A percentile compares a stretch with the other conserved stretches of the same genome.
Evolutionary conservation across 2,329 filamentous ascomycete species (phyloP).

Genomic region (Hypoxylon sp.): DNA sequence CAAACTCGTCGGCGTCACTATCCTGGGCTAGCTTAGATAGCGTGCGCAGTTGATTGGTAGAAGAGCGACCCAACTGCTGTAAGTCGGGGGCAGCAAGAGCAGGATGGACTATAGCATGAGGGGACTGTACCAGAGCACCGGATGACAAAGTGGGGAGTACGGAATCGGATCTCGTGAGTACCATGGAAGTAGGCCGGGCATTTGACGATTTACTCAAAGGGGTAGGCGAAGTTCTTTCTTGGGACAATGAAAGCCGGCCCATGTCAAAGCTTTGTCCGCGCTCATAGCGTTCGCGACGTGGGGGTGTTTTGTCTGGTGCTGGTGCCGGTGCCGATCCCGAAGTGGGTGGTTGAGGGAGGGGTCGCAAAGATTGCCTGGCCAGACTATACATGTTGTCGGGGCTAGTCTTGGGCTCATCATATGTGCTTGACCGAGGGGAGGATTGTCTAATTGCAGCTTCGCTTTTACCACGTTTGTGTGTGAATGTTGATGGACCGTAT

Average conservation of each 20-base stretch:
- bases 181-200: constrained; percentile 72
- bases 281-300: constrained; percentile 63
- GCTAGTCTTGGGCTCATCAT: constrained; percentile 60
- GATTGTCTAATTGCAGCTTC: constrained; percentile 73
- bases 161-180: constrained; percentile 71
- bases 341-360: constrained; percentile 77
- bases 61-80: constrained; percentile 86
- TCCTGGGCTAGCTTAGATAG: constrained; percentile 86
- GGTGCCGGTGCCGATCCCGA: constrained; percentile 56
- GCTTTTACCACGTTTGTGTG: constrained; percentile 82
- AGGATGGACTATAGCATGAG: constrained; percentile 58
- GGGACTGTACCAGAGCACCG: constrained; percentile 52
- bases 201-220: constrained; percentile 46
- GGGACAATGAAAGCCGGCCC: constrained; percentile 66
- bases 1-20: constrained; percentile 83
- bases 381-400: constrained; percentile 79
- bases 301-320: constrained; percentile 54
- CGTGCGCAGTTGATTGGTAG: constrained; percentile 89
- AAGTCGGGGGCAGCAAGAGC: constrained; percentile 79
- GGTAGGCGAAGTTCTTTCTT: constrained; percentile 56
- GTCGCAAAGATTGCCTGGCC: constrained; percentile 82
- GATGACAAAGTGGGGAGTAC: constrained; percentile 56
- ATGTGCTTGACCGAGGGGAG: constrained; percentile 64
- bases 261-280: constrained; percentile 78
- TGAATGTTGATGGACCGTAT: constrained; percentile 60